These are phyloP conservation scores for Sphaerulina musiva DNA, from an alignment of 2,329 filamentous ascomycete species.

Conservation along the genomic window DNA sequence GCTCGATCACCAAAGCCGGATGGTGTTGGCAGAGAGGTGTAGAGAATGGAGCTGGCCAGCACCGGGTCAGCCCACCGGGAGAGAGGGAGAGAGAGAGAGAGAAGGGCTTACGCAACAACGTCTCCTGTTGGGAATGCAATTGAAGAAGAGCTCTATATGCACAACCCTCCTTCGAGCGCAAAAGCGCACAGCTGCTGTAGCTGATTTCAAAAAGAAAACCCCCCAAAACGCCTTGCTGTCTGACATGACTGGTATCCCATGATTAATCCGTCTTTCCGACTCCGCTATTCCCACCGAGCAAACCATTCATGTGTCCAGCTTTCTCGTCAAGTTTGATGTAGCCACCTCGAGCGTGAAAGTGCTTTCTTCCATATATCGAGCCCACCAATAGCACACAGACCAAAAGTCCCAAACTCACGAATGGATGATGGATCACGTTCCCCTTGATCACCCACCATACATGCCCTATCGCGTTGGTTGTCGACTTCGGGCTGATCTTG, in stretches of 20 bases:
- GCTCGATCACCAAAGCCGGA: too few relatives aligned
- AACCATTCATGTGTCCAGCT: conserved; percentile 59
- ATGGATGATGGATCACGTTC: conserved; percentile 41
- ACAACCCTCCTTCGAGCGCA: neutral
- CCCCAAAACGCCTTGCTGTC: neutral
- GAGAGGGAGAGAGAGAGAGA: too few relatives aligned
- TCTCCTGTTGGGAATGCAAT: neutral
- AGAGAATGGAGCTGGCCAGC: too few relatives aligned
- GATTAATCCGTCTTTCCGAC: conserved; percentile 13
- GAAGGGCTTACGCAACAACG: neutral
- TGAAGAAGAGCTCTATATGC: neutral
- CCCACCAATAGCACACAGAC: conserved; percentile 43
- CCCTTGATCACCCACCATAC: conserved; percentile 50
- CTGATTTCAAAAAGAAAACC: neutral
- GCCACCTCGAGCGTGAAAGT: conserved; percentile 28
- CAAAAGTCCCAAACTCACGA: conserved; percentile 48
- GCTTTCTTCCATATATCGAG: conserved; percentile 28
- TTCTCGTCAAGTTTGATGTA: conserved; percentile 44
- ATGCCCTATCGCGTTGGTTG: conserved; percentile 65
- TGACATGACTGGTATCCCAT: neutral
- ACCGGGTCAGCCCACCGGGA: too few relatives aligned
- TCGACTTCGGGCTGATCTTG: conserved; percentile 69
- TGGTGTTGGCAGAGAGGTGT: too few relatives aligned
- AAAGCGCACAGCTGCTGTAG: neutral
- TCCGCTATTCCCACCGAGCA: conserved; percentile 51